Evolutionary conservation across 768 basidiomycete genomes (phyloP), one percentile per base, ranked within the genome.

Genomic region (Tephrocybe rancida): DNA sequence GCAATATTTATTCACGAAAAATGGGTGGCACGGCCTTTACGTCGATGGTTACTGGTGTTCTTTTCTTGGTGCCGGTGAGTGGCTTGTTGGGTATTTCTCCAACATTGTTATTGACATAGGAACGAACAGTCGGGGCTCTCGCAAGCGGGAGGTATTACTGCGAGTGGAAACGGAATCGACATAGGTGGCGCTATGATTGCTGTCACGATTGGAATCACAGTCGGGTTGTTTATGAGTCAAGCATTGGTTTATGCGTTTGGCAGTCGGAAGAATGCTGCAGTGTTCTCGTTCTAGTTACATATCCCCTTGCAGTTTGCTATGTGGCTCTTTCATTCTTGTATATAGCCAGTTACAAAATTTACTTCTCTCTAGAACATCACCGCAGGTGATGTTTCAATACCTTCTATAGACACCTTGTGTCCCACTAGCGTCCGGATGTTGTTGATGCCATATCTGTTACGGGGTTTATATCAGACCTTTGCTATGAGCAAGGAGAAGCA

Each of bases 391-490:
- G 86, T 88, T 71, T 94, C 93, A 56, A 97, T 88, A 45, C 78
- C 82, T 58, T 95, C 95, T 64, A 97, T 83, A 43, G 92, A 87
- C 10, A 92, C 92, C 75, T 98, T 99, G 78, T 99, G 97, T 14
- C 97, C 97, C 42, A 99, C 92, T 34, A 99, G 77, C 14, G 95
- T 94, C 60, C 97, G 80, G 62, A 99, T 99, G 69, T 99, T 98
- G 69, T 86, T 95, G 67, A 99, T 95, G 18, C 93, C 95, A 71
- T 98, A 99, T 44, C 95, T 95, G 61, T 16, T 50, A 47, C 19
- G 4, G 32, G 2, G 1, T 34, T 38, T 11, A 38, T 19, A 3
- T 37, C 24, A n/a, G 21, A 8, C 6, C 19, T 5, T 5, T 41
- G 5, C 5, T 21, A 21, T 16, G 35, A 5, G 29, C 13, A 6